phyloP scores from a whole-genome alignment of 1,284 basidiomycete species.

The Sanghuangporus baumii region DNA sequence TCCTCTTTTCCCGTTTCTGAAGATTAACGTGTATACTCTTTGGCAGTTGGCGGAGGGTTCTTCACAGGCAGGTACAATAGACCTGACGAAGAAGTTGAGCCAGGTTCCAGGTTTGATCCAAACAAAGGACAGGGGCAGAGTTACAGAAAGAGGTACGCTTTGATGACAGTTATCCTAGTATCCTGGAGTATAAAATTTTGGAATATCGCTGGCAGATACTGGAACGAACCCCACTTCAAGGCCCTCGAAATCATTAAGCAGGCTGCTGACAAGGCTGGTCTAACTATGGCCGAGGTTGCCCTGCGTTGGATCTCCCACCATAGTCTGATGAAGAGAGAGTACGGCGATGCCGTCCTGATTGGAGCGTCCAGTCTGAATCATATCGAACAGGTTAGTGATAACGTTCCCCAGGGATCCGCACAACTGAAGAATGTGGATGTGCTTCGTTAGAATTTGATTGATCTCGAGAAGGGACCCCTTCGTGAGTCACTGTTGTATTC shows the following conservation, averaged over 20 bases:
- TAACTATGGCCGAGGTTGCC: conserved; percentile 27
- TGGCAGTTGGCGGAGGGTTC: conserved; percentile 35
- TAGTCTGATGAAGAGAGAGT: conserved; percentile 23
- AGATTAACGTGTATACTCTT: background rate
- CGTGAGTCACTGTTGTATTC: background rate
- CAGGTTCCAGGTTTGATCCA: conserved; percentile 40
- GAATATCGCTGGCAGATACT: conserved; percentile 10
- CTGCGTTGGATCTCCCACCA: conserved; percentile 28
- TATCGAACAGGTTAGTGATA: conserved; percentile 17
- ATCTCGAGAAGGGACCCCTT: conserved; percentile 17
- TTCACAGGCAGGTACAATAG: conserved; percentile 36
- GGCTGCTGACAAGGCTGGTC: conserved; percentile 20
- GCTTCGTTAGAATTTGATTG: conserved; percentile 10
- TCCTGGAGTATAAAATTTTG: background rate
- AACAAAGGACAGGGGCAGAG: conserved; percentile 3
- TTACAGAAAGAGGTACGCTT: conserved; percentile 4
- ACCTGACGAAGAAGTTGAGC: conserved; percentile 29
- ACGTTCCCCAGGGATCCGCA: background rate
- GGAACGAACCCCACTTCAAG: conserved; percentile 23
- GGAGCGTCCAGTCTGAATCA: conserved; percentile 26
- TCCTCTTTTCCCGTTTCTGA: background rate
- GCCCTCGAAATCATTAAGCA: conserved; percentile 24
- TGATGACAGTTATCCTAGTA: no score
- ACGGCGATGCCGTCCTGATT: conserved; percentile 27
- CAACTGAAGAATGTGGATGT: background rate